Evolutionary conservation across 1,139 yeast species (phyloP), one percentile per base, ranked within the genome.

Genomic region (Geotrichum histeridarum): DNA sequence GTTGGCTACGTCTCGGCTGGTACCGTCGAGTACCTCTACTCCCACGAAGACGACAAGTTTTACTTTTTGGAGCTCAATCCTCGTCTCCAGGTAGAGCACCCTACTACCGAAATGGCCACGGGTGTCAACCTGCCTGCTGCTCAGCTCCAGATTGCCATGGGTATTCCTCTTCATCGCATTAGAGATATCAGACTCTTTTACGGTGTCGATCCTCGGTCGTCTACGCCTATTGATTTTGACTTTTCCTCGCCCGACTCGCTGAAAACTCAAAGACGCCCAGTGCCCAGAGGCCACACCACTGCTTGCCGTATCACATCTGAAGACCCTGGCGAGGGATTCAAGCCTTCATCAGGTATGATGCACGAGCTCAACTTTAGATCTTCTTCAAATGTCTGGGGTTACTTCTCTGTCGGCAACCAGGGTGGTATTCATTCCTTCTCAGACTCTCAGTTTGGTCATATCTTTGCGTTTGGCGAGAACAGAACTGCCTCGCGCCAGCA

Each of bases 1-100:
- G 99, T 93, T 55, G 99, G 99, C 61, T 93, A 93, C 68, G 99
- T 93, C 41, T 88, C 96, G 60, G 98, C 99, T 33, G 99, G 99
- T 80, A 93, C 99, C 51, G 98, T 93, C 53, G 99, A 93, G 74
- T 93, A 93, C 73, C 80, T 93, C 65, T 93, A 93, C 71, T 89
- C 97, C 17, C 93, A 90, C 70, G 82, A 87, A 54, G 97, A 93
- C 61, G 93, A 91, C 72, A 90, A 91, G 71, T 93, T 91, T 71
- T 93, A 90, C 78, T 93, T 93, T 72, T 79, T 93, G 71, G 99
- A 93, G 75, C 80, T 93, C 70, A 93, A 93, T 72, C 99, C 99
- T 65, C 86, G 99, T 79, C 80, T 93, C 70, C 99, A 93, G 78
- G 99, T 93, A 60, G 99, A 93, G 79, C 99, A 93, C 78, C 99